These are phyloP conservation scores for Apophysomyces variabilis DNA, from an alignment of 371 early-diverging fungal species.

Conservation along the genomic window DNA sequence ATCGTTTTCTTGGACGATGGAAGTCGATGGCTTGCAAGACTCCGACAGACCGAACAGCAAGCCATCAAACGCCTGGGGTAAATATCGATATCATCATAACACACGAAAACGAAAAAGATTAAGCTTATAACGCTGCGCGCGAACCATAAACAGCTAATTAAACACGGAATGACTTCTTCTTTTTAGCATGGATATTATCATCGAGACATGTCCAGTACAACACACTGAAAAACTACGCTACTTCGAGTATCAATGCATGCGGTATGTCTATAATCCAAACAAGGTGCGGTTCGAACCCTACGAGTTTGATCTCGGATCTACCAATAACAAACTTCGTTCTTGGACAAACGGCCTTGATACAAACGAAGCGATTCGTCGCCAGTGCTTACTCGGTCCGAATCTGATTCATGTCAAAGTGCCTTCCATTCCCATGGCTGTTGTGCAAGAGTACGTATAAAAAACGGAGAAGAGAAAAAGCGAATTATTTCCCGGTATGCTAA, in stretches of 20 bases:
- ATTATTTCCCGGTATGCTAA: neutral
- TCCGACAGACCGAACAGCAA: slow-evolving; percentile 40
- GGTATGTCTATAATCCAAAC: slow-evolving; percentile 65
- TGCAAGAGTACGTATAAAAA: slow-evolving; percentile 50
- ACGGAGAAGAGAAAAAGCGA: too few relatives aligned
- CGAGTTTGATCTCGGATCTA: slow-evolving; percentile 58
- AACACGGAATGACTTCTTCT: neutral
- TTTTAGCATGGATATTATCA: slow-evolving; percentile 38
- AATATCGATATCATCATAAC: neutral
- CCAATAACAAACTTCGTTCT: slow-evolving; percentile 47
- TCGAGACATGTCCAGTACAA: slow-evolving; percentile 44
- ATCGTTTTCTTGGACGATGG: slow-evolving; percentile 61
- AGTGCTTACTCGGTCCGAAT: slow-evolving; percentile 69
- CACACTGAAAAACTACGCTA: slow-evolving; percentile 55
- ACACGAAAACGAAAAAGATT: neutral
- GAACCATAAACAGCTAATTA: neutral
- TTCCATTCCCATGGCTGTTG: slow-evolving; percentile 48
- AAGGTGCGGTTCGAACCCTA: slow-evolving; percentile 58
- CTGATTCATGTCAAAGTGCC: slow-evolving; percentile 66
- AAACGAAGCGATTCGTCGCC: slow-evolving; percentile 54
- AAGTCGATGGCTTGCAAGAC: slow-evolving; percentile 30
- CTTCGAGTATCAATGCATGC: slow-evolving; percentile 77
- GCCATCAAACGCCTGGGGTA: slow-evolving; percentile 22
- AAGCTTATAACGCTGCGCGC: neutral
- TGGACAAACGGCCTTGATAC: slow-evolving; percentile 54